Conservation (phyloP, 1,284 basidiomycete genomes). For the Boletus sp. region DNA sequence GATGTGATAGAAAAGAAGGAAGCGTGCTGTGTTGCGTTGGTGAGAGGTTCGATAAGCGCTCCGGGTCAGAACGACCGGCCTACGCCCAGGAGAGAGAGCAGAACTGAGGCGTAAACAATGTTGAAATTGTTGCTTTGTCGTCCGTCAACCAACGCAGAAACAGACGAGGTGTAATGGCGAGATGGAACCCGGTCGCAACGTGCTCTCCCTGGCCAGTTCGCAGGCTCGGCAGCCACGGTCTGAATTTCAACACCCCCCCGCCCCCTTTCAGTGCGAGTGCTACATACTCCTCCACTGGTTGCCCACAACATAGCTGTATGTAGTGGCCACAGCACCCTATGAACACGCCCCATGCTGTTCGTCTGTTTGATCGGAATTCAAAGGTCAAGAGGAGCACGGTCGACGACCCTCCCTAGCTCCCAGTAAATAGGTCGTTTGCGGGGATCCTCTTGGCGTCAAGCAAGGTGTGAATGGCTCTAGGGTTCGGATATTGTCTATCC, state of each 20-base stretch:
- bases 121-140: conserved; percentile 29
- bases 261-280: too few relatives aligned
- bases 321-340: too few relatives aligned
- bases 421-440: too few relatives aligned
- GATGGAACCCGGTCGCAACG: conserved; percentile 18
- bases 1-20: conserved; percentile 39
- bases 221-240: conserved; percentile 24
- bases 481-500: neutral
- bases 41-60: conserved; percentile 35
- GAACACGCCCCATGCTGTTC: too few relatives aligned
- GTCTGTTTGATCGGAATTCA: too few relatives aligned
- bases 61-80: conserved; percentile 32
- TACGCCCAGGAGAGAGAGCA: conserved; percentile 27
- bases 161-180: conserved; percentile 15
- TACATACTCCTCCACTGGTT: too few relatives aligned
- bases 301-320: too few relatives aligned
- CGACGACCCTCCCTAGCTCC: too few relatives aligned
- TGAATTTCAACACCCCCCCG: conserved; percentile 22
- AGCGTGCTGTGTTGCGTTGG: conserved; percentile 40
- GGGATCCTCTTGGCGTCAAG: too few relatives aligned
- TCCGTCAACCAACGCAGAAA: conserved; percentile 35
- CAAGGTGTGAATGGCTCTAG: neutral
- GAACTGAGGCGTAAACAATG: conserved; percentile 29
- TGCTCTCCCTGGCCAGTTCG: conserved; percentile 22
- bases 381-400: too few relatives aligned